Percentiles rank a stretch among this genome's conserved stretches.
phyloP scores from a whole-genome alignment of 176 grass and related monocot species.

The Avena eriantha region DNA sequence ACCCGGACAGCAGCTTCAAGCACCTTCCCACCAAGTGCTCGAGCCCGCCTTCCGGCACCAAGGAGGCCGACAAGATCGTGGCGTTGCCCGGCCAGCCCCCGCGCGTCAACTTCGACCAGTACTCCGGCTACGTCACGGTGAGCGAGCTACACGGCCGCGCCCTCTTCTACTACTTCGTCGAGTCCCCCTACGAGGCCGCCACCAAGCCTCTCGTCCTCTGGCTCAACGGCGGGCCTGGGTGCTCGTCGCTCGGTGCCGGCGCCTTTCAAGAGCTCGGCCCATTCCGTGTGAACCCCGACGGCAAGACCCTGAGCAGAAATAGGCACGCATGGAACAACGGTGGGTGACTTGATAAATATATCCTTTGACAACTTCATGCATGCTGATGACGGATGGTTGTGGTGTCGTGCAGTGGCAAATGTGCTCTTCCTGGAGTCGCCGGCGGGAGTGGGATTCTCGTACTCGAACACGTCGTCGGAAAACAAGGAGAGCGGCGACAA shows the following conservation, averaged over 20 bases:
- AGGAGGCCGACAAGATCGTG: slow-evolving; percentile 42
- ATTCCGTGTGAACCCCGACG: slow-evolving; percentile 62
- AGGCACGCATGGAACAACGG: slow-evolving; percentile 55
- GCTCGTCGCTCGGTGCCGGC: slow-evolving; percentile 58
- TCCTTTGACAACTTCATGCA: too few species aligned
- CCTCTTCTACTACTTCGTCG: slow-evolving; percentile 79
- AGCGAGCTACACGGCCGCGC: slow-evolving; percentile 53
- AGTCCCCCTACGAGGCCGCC: slow-evolving; percentile 47
- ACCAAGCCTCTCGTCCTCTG: slow-evolving; percentile 68
- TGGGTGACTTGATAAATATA: too few species aligned
- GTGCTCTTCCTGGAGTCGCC: slow-evolving; percentile 69
- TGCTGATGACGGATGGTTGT: background rate
- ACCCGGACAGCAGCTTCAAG: background rate
- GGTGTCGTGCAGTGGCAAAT: slow-evolving; percentile 46
- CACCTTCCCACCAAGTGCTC: slow-evolving; percentile 3
- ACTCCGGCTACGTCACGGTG: slow-evolving; percentile 63
- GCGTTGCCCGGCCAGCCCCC: too few species aligned
- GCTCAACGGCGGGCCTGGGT: slow-evolving; percentile 67
- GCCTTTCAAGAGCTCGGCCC: slow-evolving; percentile 63
- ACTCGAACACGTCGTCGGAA: slow-evolving; percentile 52
- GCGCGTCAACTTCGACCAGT: slow-evolving; percentile 1
- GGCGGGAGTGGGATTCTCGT: slow-evolving; percentile 68
- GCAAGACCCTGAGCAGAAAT: slow-evolving; percentile 62
- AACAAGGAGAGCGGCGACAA: background rate
- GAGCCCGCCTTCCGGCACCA: slow-evolving; percentile 35